A percentile compares a stretch with the other conserved stretches of the same genome.
These are phyloP conservation scores for Mycosphaerella sp. DNA, from an alignment of 2,329 filamentous ascomycete genomes.

Conservation along the genomic window DNA sequence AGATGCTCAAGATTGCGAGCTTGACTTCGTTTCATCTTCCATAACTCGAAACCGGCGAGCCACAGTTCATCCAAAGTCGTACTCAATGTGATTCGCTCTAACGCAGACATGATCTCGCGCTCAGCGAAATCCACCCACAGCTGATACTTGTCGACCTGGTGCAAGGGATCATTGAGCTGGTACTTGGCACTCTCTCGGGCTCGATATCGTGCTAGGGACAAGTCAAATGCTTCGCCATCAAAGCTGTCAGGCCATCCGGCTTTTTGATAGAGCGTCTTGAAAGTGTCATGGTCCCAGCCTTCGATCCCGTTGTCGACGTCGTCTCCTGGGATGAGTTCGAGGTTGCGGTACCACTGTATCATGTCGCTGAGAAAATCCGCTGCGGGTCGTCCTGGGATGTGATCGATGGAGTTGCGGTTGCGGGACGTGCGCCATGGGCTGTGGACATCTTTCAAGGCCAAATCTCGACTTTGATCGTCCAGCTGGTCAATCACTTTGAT, in stretches of 20 bases:
- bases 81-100: not conserved
- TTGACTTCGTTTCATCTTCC: not conserved
- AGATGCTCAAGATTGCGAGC: not conserved
- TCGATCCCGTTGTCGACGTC: not conserved
- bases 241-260: slow-evolving; percentile 2
- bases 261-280: not conserved
- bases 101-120: not conserved
- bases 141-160: not conserved
- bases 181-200: not conserved
- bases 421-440: not conserved
- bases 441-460: not conserved
- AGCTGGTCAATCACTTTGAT: slow-evolving; percentile 3
- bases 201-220: not conserved
- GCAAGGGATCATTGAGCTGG: not conserved
- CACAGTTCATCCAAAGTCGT: not conserved
- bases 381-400: slow-evolving; percentile 1
- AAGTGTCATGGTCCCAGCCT: not conserved
- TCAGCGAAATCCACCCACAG: not conserved
- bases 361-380: slow-evolving; percentile 3
- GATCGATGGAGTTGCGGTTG: slow-evolving; percentile 2
- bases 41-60: not conserved
- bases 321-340: not conserved
- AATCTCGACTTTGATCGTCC: not conserved
- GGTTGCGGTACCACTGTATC: not conserved
- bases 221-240: not conserved